Conservation (phyloP, 306 rosid genomes). For the Cucumis melo region DNA sequence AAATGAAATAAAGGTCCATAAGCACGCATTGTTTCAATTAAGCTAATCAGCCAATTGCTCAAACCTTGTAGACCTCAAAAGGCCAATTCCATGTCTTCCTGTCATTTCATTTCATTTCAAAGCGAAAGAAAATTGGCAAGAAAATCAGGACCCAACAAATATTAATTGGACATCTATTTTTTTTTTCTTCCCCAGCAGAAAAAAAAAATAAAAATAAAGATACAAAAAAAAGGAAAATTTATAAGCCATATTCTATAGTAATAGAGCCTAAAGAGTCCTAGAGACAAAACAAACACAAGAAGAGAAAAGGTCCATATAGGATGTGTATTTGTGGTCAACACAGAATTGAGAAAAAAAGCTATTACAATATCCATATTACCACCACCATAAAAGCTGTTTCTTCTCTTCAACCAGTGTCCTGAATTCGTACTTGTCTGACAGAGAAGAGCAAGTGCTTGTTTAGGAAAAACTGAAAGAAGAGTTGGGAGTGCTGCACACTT, state of each 20-base stretch:
- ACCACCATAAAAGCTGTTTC: background rate
- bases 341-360: background rate
- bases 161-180: background rate
- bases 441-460: background rate
- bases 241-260: background rate
- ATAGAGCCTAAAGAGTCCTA: background rate
- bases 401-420: background rate
- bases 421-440: background rate
- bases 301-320: background rate
- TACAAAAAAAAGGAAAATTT: background rate
- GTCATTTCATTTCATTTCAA: background rate
- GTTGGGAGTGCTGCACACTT: conserved; percentile 8
- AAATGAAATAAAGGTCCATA: background rate
- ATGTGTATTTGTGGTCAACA: background rate
- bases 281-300: background rate
- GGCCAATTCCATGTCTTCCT: background rate
- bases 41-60: background rate
- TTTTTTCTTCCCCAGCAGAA: background rate
- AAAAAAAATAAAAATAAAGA: background rate
- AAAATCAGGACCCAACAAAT: background rate
- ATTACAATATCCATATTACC: background rate
- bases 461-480: conserved; percentile 13
- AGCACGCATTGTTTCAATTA: background rate
- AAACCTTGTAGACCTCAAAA: background rate
- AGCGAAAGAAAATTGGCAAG: background rate